A percentile compares a stretch with the other conserved stretches of the same genome.
Conservation (phyloP, 225 moss, liverwort and hornwort genomes). For the Sphagnum contortum region DNA sequence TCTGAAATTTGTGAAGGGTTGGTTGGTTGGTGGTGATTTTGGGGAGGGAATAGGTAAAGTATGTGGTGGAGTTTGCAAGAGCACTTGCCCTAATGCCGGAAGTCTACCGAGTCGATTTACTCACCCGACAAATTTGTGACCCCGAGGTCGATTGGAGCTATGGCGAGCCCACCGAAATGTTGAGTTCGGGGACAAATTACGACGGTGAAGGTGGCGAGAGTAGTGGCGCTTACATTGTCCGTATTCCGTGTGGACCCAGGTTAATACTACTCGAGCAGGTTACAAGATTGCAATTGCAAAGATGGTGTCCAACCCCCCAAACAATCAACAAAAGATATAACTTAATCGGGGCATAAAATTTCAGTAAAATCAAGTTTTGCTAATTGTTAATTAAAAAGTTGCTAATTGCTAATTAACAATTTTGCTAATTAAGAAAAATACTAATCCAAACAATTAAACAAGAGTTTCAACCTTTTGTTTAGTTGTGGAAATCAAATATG, state of each 20-base stretch:
- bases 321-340: too few relatives aligned
- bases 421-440: too few relatives aligned
- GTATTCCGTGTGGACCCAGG: conserved; percentile 71
- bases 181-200: conserved; percentile 35
- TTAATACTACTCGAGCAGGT: not conserved
- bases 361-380: not conserved
- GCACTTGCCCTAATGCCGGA: conserved; percentile 67
- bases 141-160: conserved; percentile 74
- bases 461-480: too few relatives aligned
- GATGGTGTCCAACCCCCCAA: too few relatives aligned
- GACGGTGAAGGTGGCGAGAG: conserved; percentile 62
- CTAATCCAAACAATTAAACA: too few relatives aligned
- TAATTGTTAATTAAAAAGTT: not conserved
- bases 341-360: too few relatives aligned
- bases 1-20: too few relatives aligned
- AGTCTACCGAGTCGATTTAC: conserved; percentile 66
- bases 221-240: conserved; percentile 79
- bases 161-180: conserved; percentile 81
- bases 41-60: conserved; percentile 50
- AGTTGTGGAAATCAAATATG: too few relatives aligned
- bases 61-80: conserved; percentile 69
- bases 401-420: too few relatives aligned
- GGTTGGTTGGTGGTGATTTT: too few relatives aligned
- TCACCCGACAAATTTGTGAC: conserved; percentile 68
- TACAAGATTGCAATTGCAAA: too few relatives aligned